phyloP scores from a whole-genome alignment of 2,329 filamentous ascomycete species.

The Colletotrichum magnum region DNA sequence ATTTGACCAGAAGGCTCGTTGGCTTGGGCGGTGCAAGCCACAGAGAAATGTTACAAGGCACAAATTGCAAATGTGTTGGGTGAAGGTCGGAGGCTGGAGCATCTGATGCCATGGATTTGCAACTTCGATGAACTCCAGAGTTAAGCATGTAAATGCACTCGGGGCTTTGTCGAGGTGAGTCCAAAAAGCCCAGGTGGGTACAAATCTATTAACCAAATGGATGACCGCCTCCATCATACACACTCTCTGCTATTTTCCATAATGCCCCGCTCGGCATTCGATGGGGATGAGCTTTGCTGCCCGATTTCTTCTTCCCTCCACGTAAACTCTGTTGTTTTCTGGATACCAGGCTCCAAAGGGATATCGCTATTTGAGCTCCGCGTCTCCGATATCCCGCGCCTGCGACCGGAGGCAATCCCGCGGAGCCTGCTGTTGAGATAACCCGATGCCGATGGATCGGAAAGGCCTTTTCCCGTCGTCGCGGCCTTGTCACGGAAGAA shows the following conservation, averaged over 20 bases:
- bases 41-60: too few relatives aligned
- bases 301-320: constrained; percentile 26
- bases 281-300: background rate
- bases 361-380: constrained; percentile 4
- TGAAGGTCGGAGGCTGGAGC: too few relatives aligned
- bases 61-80: too few relatives aligned
- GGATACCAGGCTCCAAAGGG: constrained; percentile 40
- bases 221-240: background rate
- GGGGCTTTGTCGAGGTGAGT: too few relatives aligned
- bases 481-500: constrained; percentile 28
- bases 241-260: background rate
- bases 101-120: too few relatives aligned
- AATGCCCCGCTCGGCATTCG: background rate
- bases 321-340: constrained; percentile 42
- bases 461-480: background rate
- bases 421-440: constrained; percentile 24
- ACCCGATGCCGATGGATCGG: constrained; percentile 7
- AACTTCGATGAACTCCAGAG: too few relatives aligned
- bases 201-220: background rate
- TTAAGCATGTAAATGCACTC: too few relatives aligned
- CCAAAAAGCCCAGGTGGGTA: too few relatives aligned
- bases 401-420: constrained; percentile 5
- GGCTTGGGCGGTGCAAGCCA: too few relatives aligned
- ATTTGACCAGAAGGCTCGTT: too few relatives aligned
- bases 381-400: background rate